Base-by-base conservation (phyloP, 164 flowering plant genomes). In the Tinospora cordifolia region DNA sequence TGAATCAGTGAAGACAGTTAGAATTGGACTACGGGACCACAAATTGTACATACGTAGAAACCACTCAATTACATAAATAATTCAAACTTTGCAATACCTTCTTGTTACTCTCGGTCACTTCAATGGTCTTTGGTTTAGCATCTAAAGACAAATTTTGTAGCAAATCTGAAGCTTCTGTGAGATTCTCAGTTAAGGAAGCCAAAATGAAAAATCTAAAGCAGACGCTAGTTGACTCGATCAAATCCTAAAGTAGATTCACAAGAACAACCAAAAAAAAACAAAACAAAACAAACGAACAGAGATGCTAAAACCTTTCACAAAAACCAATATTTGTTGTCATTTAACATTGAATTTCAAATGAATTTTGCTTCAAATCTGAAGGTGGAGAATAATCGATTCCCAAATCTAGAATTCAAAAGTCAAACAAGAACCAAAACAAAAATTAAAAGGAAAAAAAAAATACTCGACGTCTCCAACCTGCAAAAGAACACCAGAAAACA, bases 81-180 rank as follows among this genome's bases (percentile, higher is more conserved):
- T 3, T 17, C 12, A 46, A 47, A 21, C 26, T 7, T 30, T n/a
- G 34, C 57, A 26, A 17, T 76, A 87, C 90, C 90, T 87, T 89
- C 71, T 89, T 91, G 19, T 82, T 71, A 2, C 85, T 75, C 78
- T 88, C 90, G 11, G 85, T 77, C 30, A 77, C 76, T 63, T 86
- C 88, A 66, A 81, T 11, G 6, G 80, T 38, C 77, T 87, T 84
- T 44, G 83, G 14, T 58, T 84, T 89, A 46, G 91, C 71, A 68
- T 90, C 92, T 63, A 90, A 46, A 0, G 89, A 74, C 69, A 88
- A 67, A 4, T 87, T 90, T 80, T 88, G 84, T 63, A 90, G 72
- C 81, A 90, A 79, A 66, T 87, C 90, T 71, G 92, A 67, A 67
- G 89, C 76, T 79, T 87, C 92, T 89, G 80, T 34, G 22, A 30